Conservation (phyloP, 257 asterid species). For the Salvia hispanica region DNA sequence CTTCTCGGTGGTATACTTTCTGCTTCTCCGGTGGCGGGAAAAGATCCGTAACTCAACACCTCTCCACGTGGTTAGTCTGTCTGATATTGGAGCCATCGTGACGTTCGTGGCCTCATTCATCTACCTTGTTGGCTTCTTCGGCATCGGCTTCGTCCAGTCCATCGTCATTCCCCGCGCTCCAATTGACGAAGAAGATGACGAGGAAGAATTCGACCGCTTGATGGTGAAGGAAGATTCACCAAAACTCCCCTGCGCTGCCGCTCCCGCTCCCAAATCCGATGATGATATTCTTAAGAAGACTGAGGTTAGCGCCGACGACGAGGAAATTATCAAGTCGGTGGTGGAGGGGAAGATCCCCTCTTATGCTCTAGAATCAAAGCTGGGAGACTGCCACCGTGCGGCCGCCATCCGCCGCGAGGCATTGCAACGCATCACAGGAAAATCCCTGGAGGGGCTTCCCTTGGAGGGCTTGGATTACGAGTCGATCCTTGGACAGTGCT, state of each 20-base stretch:
- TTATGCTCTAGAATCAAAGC: constrained; percentile 44
- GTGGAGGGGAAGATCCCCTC: constrained; percentile 43
- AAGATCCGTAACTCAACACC: constrained; percentile 48
- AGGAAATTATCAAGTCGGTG: constrained; percentile 40
- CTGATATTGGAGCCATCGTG: constrained; percentile 41
- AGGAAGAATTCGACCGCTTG: constrained; percentile 27
- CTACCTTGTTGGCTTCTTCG: constrained; percentile 41
- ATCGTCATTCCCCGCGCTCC: constrained; percentile 34
- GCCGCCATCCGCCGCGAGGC: constrained; percentile 52
- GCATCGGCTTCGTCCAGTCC: constrained; percentile 41
- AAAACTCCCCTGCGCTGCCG: constrained; percentile 29
- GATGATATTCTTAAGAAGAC: constrained; percentile 4
- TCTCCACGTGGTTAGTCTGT: constrained; percentile 41
- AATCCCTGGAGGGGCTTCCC: constrained; percentile 41
- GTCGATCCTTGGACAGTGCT: constrained; percentile 48
- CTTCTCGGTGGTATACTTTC: constrained; percentile 45
- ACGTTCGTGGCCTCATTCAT: constrained; percentile 40
- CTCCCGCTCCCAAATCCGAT: constrained; percentile 26
- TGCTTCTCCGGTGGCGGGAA: constrained; percentile 45
- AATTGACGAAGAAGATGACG: constrained; percentile 35
- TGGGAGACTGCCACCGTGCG: constrained; percentile 44
- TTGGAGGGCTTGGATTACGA: constrained; percentile 44
- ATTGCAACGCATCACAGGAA: constrained; percentile 44
- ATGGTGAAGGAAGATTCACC: constrained; percentile 39
- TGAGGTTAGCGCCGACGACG: constrained; percentile 26